Percentiles rank a stretch among this genome's conserved stretches.
Evolutionary conservation across 768 basidiomycete genomes (phyloP).

Genomic region (Psilocybe azurescens): DNA sequence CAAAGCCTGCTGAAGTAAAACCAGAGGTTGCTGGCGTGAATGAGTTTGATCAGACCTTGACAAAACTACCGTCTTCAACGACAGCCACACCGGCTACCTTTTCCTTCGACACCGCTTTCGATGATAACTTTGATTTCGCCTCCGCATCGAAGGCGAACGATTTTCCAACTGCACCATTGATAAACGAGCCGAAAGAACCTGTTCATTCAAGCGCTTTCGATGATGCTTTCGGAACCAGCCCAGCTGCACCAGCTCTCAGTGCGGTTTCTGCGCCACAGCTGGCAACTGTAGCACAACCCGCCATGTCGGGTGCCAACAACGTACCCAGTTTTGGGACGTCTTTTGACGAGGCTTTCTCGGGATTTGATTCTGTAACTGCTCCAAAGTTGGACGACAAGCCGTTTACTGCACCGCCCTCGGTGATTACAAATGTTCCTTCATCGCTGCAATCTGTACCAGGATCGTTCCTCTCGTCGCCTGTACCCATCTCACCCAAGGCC

Average conservation of each 20-base stretch:
- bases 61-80: slow-evolving; percentile 49
- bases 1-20: slow-evolving; percentile 26
- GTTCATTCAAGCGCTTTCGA: slow-evolving; percentile 18
- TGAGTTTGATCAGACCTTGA: slow-evolving; percentile 80
- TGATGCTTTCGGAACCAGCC: slow-evolving; percentile 20
- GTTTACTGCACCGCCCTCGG: slow-evolving; percentile 31
- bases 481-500: slow-evolving; percentile 41
- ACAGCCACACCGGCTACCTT: slow-evolving; percentile 47
- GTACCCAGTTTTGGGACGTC: slow-evolving; percentile 24
- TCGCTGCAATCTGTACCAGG: slow-evolving; percentile 25
- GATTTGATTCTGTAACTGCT: slow-evolving; percentile 41
- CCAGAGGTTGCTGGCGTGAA: slow-evolving; percentile 50
- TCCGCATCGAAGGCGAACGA: slow-evolving; percentile 35
- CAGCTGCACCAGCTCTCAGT: slow-evolving; percentile 14
- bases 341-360: slow-evolving; percentile 63
- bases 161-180: slow-evolving; percentile 11
- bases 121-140: slow-evolving; percentile 69
- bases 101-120: slow-evolving; percentile 66
- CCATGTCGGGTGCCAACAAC: slow-evolving; percentile 2
- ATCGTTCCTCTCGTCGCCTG: slow-evolving; percentile 36
- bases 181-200: slow-evolving; percentile 3
- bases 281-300: slow-evolving; percentile 8
- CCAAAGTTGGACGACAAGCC: slow-evolving; percentile 15
- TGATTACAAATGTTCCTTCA: slow-evolving; percentile 32
- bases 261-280: slow-evolving; percentile 7